A percentile compares a stretch with the other conserved stretches of the same genome.
phyloP scores from a whole-genome alignment of 2,329 filamentous ascomycete species.

The Aaosphaeria arxii region DNA sequence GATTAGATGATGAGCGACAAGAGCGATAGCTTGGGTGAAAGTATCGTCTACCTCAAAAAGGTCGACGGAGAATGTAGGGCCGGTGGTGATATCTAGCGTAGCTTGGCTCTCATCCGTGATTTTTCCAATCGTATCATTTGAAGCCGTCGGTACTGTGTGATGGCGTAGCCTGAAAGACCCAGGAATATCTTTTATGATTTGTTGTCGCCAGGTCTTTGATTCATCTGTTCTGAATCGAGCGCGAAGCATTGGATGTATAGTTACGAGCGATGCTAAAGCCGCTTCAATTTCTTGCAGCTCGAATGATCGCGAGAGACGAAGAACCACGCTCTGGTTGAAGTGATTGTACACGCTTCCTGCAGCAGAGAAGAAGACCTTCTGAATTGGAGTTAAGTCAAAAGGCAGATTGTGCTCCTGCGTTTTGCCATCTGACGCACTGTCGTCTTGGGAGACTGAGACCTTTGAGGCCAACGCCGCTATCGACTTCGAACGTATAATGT shows the following conservation, averaged over 20 bases:
- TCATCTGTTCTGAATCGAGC: constrained; percentile 33
- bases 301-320: constrained; percentile 19
- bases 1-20: constrained; percentile 36
- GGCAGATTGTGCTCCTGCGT: constrained; percentile 18
- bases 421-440: background rate
- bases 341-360: constrained; percentile 23
- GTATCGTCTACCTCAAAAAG: constrained; percentile 37
- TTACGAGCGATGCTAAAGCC: constrained; percentile 31
- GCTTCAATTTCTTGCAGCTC: constrained; percentile 20
- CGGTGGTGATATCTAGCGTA: constrained; percentile 28
- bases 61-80: constrained; percentile 42
- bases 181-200: constrained; percentile 18
- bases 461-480: constrained; percentile 23
- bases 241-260: constrained; percentile 40
- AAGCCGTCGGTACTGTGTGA: constrained; percentile 11
- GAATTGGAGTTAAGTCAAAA: constrained; percentile 30
- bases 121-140: constrained; percentile 12
- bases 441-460: constrained; percentile 10
- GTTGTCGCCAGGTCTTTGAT: constrained; percentile 30
- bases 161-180: constrained; percentile 23
- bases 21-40: constrained; percentile 32
- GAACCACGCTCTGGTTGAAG: constrained; percentile 32
- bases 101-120: constrained; percentile 29
- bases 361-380: constrained; percentile 24
- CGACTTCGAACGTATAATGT: constrained; percentile 31